These are phyloP conservation scores for Sphenostylis stenocarpa DNA, from an alignment of 306 rosid species.

Conservation along the genomic window DNA sequence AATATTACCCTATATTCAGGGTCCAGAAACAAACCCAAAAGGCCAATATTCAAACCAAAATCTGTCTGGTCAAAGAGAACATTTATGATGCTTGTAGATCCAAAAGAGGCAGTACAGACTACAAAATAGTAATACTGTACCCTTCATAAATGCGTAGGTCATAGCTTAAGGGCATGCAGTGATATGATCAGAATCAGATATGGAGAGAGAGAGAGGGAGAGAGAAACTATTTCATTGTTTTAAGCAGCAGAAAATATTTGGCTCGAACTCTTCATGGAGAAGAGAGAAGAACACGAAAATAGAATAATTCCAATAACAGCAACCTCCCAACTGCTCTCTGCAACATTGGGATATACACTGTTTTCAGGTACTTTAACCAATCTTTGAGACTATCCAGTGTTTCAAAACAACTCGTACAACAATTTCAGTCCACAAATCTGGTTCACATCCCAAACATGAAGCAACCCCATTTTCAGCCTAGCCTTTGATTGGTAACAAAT, in stretches of 20 bases:
- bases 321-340: background rate
- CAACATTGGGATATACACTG: background rate
- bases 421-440: conserved; percentile 2
- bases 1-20: background rate
- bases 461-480: background rate
- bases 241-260: background rate
- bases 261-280: background rate
- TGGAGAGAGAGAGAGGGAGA: too few species aligned
- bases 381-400: background rate
- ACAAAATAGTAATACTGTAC: background rate
- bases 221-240: background rate
- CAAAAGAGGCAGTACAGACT: background rate
- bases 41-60: background rate
- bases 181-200: background rate
- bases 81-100: background rate
- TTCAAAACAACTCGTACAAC: background rate
- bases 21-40: background rate
- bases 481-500: background rate
- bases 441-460: background rate
- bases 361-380: background rate
- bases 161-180: background rate
- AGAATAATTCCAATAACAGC: conserved; percentile 12
- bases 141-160: background rate
- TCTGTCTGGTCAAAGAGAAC: background rate
- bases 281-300: background rate